These are phyloP conservation scores for Brasenia schreberi DNA, from an alignment of 164 flowering plant genomes.

Conservation along the genomic window DNA sequence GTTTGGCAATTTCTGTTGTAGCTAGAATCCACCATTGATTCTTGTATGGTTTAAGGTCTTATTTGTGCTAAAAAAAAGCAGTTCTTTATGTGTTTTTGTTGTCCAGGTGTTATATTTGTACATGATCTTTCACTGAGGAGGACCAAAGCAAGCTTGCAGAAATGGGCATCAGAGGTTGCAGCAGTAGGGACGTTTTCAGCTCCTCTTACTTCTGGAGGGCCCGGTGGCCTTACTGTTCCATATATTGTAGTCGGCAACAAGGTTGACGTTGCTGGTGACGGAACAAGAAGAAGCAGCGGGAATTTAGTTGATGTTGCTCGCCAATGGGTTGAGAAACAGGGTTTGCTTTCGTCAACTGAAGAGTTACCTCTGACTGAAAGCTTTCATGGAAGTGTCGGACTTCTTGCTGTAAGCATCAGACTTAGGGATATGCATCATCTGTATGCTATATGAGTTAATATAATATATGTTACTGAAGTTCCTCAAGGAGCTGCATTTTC, in stretches of 20 bases:
- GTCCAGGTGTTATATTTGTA: constrained; percentile 86
- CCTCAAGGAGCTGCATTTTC: no score
- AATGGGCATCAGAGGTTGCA: constrained; percentile 90
- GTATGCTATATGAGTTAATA: no score
- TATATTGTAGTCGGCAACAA: constrained; percentile 87
- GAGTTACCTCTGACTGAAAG: constrained; percentile 85
- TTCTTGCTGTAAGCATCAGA: constrained; percentile 46
- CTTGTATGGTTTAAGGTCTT: neutral
- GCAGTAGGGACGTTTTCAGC: constrained; percentile 82
- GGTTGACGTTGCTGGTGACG: constrained; percentile 79
- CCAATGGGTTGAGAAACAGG: constrained; percentile 98
- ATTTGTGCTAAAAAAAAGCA: neutral
- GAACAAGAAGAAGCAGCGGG: constrained; percentile 76
- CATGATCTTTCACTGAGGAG: constrained; percentile 84
- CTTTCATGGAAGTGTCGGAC: constrained; percentile 70
- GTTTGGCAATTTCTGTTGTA: no score
- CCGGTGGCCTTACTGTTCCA: constrained; percentile 94
- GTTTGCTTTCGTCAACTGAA: constrained; percentile 81
- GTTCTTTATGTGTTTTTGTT: neutral
- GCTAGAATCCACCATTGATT: no score
- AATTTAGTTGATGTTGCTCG: constrained; percentile 94
- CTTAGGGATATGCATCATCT: neutral
- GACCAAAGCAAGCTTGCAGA: constrained; percentile 81
- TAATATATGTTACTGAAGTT: no score
- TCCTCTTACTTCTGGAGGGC: constrained; percentile 78